Base-by-base conservation (phyloP, 495 filamentous ascomycete species). In the Parachaetomium inaequale region DNA sequence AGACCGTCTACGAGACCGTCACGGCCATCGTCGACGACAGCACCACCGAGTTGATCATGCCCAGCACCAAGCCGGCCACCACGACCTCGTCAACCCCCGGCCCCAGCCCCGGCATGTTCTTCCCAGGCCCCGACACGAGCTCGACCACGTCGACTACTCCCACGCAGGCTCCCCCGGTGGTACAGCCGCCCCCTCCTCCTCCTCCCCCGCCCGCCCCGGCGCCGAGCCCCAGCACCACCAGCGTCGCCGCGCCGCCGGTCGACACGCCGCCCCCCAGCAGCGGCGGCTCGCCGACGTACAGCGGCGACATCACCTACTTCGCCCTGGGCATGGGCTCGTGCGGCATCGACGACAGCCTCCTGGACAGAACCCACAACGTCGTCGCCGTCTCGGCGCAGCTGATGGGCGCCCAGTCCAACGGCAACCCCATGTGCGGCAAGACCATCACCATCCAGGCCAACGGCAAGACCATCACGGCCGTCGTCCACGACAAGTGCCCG, bases 401-500 rank as follows among this genome's bases (percentile, higher is more conserved):
- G 59, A 76, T 77, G 55, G 78, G 80, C 55, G 67, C 77, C 31
- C 76, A 77, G 65, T 73, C 74, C 68, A 80, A 79, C 59, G 76
- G 75, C 55, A 82, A 91, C 72, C 75, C 78, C 43, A 81, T 81
- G 75, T 93, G 90, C 74, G 86, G 84, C 71, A 82, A 83, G 75
- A 82, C 73, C 45, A 84, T 90, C 72, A 85, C 81, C 42, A 82
- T 93, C 76, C 74, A 62, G 25, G 68, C 65, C 46, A 70, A 74
- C 32, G 87, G 86, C 73, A 84, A 82, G 72, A 81, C 81, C 19
- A 67, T 69, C 53, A 78, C 64, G 5, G 88, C 83, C 40, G 79
- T 57, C 14, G 83, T 91, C 51, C 84, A 83, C 43, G 90, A 93
- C 81, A 88, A 89, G 76, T 93, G 90, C 79, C 82, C 82, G 71